Evolutionary conservation across 805 yeast genomes (phyloP).

Genomic region (Yarrowia divulgata): DNA sequence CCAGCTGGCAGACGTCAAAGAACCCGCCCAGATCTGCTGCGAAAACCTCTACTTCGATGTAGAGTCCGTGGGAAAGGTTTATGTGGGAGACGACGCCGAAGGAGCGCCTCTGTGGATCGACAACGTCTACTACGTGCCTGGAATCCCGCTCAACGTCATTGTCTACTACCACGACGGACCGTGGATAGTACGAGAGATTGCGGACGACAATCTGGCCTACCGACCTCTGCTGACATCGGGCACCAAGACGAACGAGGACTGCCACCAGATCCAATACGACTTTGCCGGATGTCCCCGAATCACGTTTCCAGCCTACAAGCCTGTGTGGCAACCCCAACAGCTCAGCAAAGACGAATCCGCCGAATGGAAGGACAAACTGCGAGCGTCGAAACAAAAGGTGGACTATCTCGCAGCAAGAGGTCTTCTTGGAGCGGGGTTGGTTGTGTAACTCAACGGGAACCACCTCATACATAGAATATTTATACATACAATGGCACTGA

Average conservation of each 20-base stretch:
- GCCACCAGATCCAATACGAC: constrained; percentile 28
- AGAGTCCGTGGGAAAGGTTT: constrained; percentile 22
- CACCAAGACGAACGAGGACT: constrained; percentile 2
- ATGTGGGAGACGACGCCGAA: constrained; percentile 6
- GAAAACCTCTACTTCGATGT: constrained; percentile 24
- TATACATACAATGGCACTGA: background rate
- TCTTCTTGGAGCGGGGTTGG: constrained; percentile 7
- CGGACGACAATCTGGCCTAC: constrained; percentile 1
- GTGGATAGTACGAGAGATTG: constrained; percentile 3
- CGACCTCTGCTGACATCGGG: constrained; percentile 16
- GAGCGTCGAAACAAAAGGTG: constrained; percentile 33
- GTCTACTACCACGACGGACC: constrained; percentile 18
- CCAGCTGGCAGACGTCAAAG: background rate
- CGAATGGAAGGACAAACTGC: constrained; percentile 13
- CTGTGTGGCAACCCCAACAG: constrained; percentile 28
- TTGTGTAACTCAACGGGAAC: background rate
- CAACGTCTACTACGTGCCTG: constrained; percentile 26
- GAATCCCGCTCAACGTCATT: constrained; percentile 32
- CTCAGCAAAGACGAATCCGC: constrained; percentile 11
- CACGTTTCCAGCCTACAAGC: constrained; percentile 27
- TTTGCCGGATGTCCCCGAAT: constrained; percentile 25
- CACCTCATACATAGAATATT: background rate
- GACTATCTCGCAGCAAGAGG: constrained; percentile 20
- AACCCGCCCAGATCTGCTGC: constrained; percentile 12
- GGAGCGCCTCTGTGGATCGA: constrained; percentile 25